These are phyloP conservation scores for Epichloe glyceriae DNA, from an alignment of 2,329 filamentous ascomycete genomes.

Conservation along the genomic window DNA sequence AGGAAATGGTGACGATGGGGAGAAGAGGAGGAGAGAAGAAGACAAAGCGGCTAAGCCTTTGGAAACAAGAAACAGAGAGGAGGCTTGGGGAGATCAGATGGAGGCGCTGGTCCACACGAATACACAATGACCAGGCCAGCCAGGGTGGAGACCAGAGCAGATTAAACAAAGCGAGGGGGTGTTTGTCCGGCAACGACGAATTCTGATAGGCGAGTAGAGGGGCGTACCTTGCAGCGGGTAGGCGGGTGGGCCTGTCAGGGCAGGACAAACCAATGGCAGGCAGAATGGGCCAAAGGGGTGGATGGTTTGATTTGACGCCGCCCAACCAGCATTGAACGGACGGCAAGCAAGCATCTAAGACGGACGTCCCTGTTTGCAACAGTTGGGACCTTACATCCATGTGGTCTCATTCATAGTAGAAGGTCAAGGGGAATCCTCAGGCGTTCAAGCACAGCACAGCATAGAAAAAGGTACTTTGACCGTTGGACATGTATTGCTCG, in stretches of 20 bases:
- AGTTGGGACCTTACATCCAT: too few relatives aligned
- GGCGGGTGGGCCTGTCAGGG: neutral
- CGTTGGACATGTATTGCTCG: too few relatives aligned
- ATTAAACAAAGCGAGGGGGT: neutral
- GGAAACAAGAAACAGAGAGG: slow-evolving; percentile 10
- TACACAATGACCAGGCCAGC: neutral
- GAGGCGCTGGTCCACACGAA: neutral
- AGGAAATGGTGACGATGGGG: slow-evolving; percentile 20
- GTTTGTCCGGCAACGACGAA: neutral
- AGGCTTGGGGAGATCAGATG: slow-evolving; percentile 1
- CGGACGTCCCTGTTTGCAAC: too few relatives aligned
- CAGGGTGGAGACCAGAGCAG: neutral
- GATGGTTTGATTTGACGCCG: slow-evolving; percentile 5
- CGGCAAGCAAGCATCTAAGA: neutral
- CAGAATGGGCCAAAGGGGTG: neutral
- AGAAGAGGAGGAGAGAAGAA: slow-evolving; percentile 15
- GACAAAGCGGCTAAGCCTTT: slow-evolving; percentile 12
- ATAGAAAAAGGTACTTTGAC: too few relatives aligned
- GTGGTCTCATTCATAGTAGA: too few relatives aligned
- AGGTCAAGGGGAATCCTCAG: too few relatives aligned
- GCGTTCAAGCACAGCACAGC: too few relatives aligned
- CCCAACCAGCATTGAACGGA: neutral
- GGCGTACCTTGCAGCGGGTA: slow-evolving; percentile 7
- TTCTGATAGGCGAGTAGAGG: neutral
- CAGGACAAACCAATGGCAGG: neutral